Percentiles rank a stretch among this genome's conserved stretches.
Conservation (phyloP, 202 grass and related monocot species). For the Dendrocalamus latiflorus region DNA sequence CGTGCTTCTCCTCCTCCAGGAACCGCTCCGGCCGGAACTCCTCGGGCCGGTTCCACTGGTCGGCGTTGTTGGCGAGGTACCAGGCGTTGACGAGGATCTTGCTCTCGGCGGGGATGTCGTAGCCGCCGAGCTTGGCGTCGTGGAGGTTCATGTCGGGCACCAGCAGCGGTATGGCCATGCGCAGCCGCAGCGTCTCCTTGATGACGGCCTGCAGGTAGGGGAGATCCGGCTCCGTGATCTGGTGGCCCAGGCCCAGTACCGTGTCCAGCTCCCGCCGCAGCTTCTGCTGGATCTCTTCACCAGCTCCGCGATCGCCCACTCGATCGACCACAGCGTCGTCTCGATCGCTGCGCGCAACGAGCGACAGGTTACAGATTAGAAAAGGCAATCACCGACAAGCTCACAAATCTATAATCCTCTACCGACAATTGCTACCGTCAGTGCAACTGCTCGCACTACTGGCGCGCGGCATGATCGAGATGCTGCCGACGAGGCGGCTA, state of each 20-base stretch:
- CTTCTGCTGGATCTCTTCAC: constrained; percentile 80
- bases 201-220: constrained; percentile 85
- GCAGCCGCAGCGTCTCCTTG: constrained; percentile 82
- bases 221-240: constrained; percentile 79
- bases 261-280: constrained; percentile 55
- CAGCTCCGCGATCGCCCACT: constrained; percentile 83
- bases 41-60: constrained; percentile 55
- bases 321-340: constrained; percentile 87
- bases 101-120: constrained; percentile 73
- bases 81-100: constrained; percentile 91
- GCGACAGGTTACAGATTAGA: neutral
- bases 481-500: neutral
- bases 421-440: no score
- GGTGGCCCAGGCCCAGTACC: constrained; percentile 41
- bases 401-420: no score
- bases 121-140: constrained; percentile 73
- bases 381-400: neutral
- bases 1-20: constrained; percentile 77
- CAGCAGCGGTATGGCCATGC: constrained; percentile 85
- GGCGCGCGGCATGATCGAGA: neutral
- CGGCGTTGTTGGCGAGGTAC: constrained; percentile 84
- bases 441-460: no score
- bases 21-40: constrained; percentile 89
- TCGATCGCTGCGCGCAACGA: constrained; percentile 47
- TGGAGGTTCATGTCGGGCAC: constrained; percentile 86